Percentiles rank a stretch among this genome's conserved stretches.
These are phyloP conservation scores for Quercus suber DNA, from an alignment of 306 rosid genomes.

Conservation along the genomic window DNA sequence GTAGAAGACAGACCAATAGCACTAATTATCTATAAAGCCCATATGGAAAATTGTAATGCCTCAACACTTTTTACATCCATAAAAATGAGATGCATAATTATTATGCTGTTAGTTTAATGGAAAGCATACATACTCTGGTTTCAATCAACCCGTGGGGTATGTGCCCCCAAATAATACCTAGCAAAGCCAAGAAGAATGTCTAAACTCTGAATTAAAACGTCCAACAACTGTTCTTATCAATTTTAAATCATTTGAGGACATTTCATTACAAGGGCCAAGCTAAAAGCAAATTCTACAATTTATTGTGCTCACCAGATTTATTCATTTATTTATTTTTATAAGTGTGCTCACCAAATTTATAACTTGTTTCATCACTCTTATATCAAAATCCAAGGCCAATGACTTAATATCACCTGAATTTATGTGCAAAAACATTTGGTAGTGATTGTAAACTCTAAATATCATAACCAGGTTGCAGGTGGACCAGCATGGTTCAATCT, in stretches of 20 bases:
- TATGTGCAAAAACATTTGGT: not conserved
- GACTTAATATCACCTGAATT: constrained; percentile 7
- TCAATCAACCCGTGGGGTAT: not conserved
- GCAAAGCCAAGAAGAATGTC: not conserved
- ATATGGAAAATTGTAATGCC: not conserved
- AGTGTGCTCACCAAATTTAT: too few species aligned
- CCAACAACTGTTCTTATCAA: not conserved
- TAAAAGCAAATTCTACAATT: too few species aligned
- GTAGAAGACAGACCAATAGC: not conserved
- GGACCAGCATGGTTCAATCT: not conserved
- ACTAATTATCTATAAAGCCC: not conserved
- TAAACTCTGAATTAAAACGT: not conserved
- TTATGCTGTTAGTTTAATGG: not conserved
- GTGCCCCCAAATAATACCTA: not conserved
- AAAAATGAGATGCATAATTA: not conserved
- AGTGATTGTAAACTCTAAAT: not conserved
- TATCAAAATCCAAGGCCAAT: constrained; percentile 1
- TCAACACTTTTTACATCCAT: not conserved
- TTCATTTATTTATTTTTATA: too few species aligned
- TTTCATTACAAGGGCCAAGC: not conserved
- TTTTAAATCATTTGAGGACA: not conserved
- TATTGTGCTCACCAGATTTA: too few species aligned
- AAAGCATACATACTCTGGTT: not conserved
- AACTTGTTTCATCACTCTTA: too few species aligned
- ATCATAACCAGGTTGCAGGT: not conserved